phyloP scores from a whole-genome alignment of 2,329 filamentous ascomycete species.

The Ophiocordyceps camponoti-rufipedis region DNA sequence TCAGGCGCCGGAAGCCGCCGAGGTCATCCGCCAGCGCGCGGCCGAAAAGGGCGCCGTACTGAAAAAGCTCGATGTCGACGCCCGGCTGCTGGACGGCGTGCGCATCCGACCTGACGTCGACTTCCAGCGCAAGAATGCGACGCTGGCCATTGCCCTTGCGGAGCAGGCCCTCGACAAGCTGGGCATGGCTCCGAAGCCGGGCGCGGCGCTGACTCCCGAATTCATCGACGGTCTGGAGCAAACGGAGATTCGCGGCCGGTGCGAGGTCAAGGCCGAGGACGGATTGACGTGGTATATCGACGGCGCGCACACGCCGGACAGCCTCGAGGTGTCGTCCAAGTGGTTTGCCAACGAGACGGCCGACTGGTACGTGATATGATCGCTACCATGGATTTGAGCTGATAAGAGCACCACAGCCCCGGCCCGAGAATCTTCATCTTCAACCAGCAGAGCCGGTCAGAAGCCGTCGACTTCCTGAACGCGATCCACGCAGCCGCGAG shows the following conservation, averaged over 20 bases:
- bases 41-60: slow-evolving; percentile 30
- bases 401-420: slow-evolving; percentile 6
- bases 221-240: slow-evolving; percentile 58
- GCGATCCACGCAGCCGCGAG: slow-evolving; percentile 21
- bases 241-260: slow-evolving; percentile 65
- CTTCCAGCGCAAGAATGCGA: slow-evolving; percentile 43
- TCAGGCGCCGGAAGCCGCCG: slow-evolving; percentile 26
- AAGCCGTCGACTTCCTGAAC: slow-evolving; percentile 34
- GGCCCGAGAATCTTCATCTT: slow-evolving; percentile 52
- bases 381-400: neutral
- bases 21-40: slow-evolving; percentile 31
- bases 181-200: slow-evolving; percentile 9
- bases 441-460: slow-evolving; percentile 56
- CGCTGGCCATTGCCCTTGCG: slow-evolving; percentile 31
- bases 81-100: slow-evolving; percentile 23
- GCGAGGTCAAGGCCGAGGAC: slow-evolving; percentile 39
- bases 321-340: slow-evolving; percentile 58
- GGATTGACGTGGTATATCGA: slow-evolving; percentile 70
- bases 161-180: slow-evolving; percentile 28
- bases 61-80: slow-evolving; percentile 25
- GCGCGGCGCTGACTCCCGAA: slow-evolving; percentile 31
- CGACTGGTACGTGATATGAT: slow-evolving; percentile 8
- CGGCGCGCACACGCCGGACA: slow-evolving; percentile 84
- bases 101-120: slow-evolving; percentile 30
- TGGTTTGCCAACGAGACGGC: slow-evolving; percentile 55